Conservation (phyloP, 1,139 yeast genomes). For the Geotrichum australiense region DNA sequence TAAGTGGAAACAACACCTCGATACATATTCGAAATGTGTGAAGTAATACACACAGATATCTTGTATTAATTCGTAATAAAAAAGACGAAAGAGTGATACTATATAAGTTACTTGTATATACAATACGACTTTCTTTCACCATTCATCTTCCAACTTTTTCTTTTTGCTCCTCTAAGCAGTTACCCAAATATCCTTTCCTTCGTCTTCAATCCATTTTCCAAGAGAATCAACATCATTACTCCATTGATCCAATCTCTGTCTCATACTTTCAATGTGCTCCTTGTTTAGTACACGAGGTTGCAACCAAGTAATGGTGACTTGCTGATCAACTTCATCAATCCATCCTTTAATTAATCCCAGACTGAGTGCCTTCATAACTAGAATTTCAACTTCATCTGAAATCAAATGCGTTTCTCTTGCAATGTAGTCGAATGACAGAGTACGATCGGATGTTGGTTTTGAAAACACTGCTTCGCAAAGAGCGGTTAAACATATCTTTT, state of each 20-base stretch:
- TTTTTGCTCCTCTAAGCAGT: no score
- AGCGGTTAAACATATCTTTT: conserved; percentile 88
- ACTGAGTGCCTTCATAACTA: conserved; percentile 86
- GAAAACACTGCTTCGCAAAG: conserved; percentile 80
- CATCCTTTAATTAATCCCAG: conserved; percentile 75
- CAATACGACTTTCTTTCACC: no score
- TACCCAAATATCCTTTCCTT: conserved; percentile 57
- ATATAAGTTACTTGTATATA: no score
- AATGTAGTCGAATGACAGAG: conserved; percentile 65
- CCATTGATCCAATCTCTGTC: conserved; percentile 70
- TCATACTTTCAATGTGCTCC: conserved; percentile 72
- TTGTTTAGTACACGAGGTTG: conserved; percentile 89
- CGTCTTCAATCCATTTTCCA: conserved; percentile 50
- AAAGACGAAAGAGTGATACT: background rate
- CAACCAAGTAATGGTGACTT: conserved; percentile 83
- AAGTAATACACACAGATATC: no score
- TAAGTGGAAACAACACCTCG: conserved; percentile 1
- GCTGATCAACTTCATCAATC: conserved; percentile 77
- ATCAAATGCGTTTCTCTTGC: conserved; percentile 64
- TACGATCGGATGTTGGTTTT: conserved; percentile 68
- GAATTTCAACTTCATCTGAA: conserved; percentile 72
- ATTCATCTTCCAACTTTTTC: no score
- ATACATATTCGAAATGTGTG: no score
- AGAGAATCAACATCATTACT: conserved; percentile 62
- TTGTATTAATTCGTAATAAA: conserved; percentile 1